Conservation (phyloP, 2,329 filamentous ascomycete species). For the Ophiosphaerella korrae region DNA sequence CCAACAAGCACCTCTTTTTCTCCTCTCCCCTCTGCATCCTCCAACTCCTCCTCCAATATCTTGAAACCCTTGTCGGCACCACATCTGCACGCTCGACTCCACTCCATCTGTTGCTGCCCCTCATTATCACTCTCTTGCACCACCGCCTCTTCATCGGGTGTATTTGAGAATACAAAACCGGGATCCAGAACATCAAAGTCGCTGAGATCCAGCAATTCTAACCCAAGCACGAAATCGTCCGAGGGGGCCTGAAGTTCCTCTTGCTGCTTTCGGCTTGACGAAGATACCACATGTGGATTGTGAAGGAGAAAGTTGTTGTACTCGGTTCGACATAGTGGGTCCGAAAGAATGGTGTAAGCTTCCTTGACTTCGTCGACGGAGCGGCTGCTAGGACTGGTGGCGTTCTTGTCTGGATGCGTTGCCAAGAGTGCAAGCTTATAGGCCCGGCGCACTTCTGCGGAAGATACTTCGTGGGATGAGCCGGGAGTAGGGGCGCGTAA, state of each 20-base stretch:
- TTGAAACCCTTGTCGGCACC: conserved; percentile 62
- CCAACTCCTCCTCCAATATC: conserved; percentile 61
- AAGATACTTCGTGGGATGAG: conserved; percentile 1
- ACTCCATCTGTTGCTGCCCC: conserved; percentile 41
- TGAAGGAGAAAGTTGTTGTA: conserved; percentile 41
- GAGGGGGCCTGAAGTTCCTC: conserved; percentile 3
- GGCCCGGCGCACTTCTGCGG: conserved; percentile 42
- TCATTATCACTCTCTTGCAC: conserved; percentile 37
- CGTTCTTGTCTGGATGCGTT: conserved; percentile 64
- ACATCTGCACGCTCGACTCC: conserved; percentile 63
- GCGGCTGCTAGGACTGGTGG: neutral
- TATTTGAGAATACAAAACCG: neutral
- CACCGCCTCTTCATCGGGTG: neutral
- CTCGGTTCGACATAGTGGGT: conserved; percentile 50
- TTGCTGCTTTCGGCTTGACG: no score
- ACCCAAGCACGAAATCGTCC: conserved; percentile 50
- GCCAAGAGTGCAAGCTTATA: conserved; percentile 62
- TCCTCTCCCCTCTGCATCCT: conserved; percentile 56
- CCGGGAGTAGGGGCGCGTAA: conserved; percentile 15
- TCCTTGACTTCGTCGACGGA: conserved; percentile 62
- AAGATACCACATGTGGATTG: conserved; percentile 1
- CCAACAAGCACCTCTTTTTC: conserved; percentile 64
- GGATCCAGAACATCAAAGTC: conserved; percentile 45
- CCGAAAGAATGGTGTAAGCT: conserved; percentile 61
- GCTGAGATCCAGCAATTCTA: conserved; percentile 64